Evolutionary conservation across 495 filamentous ascomycete genomes (phyloP).

Genomic region (Penicillium coprophilum): DNA sequence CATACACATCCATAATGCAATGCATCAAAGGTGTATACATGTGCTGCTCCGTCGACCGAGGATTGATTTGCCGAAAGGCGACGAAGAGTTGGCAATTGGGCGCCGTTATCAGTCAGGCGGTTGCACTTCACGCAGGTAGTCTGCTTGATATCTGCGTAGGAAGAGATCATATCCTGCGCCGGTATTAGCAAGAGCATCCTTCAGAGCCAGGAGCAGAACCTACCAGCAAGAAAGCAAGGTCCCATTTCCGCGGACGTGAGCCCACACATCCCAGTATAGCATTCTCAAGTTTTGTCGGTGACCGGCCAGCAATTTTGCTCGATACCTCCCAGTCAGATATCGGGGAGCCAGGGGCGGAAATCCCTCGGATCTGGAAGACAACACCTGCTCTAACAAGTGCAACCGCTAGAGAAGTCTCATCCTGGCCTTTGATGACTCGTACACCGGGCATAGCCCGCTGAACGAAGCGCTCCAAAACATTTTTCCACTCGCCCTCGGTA

Average conservation of each 20-base stretch:
- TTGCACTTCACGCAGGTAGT: constrained; percentile 41
- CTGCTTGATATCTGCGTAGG: constrained; percentile 43
- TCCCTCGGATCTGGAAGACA: constrained; percentile 31
- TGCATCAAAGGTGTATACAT: constrained; percentile 23
- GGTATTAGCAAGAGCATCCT: constrained; percentile 11
- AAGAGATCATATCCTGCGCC: constrained; percentile 40
- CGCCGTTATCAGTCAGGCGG: constrained; percentile 37
- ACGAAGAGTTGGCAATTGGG: constrained; percentile 42
- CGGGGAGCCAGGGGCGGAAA: constrained; percentile 15
- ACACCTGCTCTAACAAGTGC: constrained; percentile 38
- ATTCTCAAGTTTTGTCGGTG: constrained; percentile 34
- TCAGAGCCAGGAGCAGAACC: constrained; percentile 8
- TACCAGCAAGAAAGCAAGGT: constrained; percentile 44
- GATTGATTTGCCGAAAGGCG: constrained; percentile 13
- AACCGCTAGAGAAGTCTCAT: constrained; percentile 28
- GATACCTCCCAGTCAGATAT: constrained; percentile 40
- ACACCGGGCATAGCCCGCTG: constrained; percentile 32
- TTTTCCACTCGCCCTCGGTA: constrained; percentile 35
- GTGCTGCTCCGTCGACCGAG: constrained; percentile 2
- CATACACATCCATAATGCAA: constrained; percentile 29
- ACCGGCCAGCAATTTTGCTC: constrained; percentile 21
- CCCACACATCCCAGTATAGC: constrained; percentile 38
- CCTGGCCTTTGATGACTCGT: constrained; percentile 27
- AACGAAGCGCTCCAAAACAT: constrained; percentile 33
- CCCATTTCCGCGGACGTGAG: constrained; percentile 42